Evolutionary conservation across 805 yeast genomes (phyloP), one percentile per base, ranked within the genome.

Genomic region (Tetrapisispora phaffii): DNA sequence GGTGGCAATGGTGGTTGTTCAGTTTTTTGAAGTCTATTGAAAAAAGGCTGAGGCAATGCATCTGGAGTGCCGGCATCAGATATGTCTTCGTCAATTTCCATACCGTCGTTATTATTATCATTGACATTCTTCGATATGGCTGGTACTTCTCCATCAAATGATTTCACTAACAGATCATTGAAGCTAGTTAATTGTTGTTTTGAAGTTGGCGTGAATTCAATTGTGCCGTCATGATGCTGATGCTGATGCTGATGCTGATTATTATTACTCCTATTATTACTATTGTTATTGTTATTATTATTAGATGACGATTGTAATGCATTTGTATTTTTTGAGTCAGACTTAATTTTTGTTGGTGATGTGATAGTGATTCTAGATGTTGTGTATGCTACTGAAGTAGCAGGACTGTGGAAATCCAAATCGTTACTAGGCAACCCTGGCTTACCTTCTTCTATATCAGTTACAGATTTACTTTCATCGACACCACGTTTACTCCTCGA

Each of bases 341-440:
- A 9, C 15, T 21, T 36, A 20, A 23, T 34, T n/a, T 44, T 56
- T 34, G 51, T 54, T 17, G 66, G 63, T 15, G 65, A 59, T 17
- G 57, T 49, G 7, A 62, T 62, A n/a, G 61, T 53, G 16, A 64
- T 63, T 45, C 68, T 57, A 1, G 68, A 64, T 1, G 65, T 64
- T 9, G 66, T 64, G 34, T 64, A 64, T 1, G 64, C 51, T 3
- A 60, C 62, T 1, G 68, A 64, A 0, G 66, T 51, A 2, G 67
- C 67, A 15, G 68, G 67, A 43, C 34, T 31, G 21, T 31, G 22
- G 13, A 39, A 15, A 29, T 29, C 21, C 2, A 23, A 23, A 6
- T 36, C 36, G 4, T 5, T 38, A 4, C 29, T 12, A 2, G 17
- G n/a, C 7, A n/a, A 6, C 22, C 5, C 40, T 4, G 28, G 20